A percentile compares a stretch with the other conserved stretches of the same genome.
These are phyloP conservation scores for Penicillium sp. DNA, from an alignment of 2,329 filamentous ascomycete species.

Conservation along the genomic window DNA sequence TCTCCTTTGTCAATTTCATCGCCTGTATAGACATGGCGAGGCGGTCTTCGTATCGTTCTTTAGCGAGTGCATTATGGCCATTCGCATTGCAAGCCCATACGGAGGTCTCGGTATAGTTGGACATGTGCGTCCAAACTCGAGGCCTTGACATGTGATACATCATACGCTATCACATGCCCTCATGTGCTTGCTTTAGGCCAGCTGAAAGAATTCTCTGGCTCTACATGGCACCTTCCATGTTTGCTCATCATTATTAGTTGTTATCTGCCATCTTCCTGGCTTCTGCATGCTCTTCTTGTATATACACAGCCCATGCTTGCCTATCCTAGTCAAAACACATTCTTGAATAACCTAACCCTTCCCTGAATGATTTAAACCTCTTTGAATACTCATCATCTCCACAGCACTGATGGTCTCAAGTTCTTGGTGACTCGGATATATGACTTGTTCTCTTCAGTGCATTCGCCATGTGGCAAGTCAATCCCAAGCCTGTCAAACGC, in stretches of 20 bases:
- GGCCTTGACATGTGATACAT: constrained; percentile 20
- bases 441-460: no score
- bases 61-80: constrained; percentile 16
- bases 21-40: constrained; percentile 20
- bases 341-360: not conserved
- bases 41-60: constrained; percentile 9
- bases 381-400: no score
- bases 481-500: no score
- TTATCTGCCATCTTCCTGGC: constrained; percentile 1
- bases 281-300: constrained; percentile 8
- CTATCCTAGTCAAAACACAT: constrained; percentile 2
- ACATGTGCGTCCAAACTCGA: constrained; percentile 6
- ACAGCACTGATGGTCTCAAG: not conserved
- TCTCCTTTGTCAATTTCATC: constrained; percentile 1
- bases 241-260: not conserved
- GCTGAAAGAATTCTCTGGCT: not conserved
- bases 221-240: not conserved
- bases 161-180: constrained; percentile 10
- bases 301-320: constrained; percentile 5
- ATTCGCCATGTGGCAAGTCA: no score
- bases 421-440: no score
- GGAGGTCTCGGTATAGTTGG: constrained; percentile 19
- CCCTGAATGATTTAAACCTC: no score
- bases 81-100: constrained; percentile 15
- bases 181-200: not conserved